Percentiles rank a stretch among this genome's conserved stretches.
Conservation (phyloP, 306 rosid species). For the Comarum palustre region DNA sequence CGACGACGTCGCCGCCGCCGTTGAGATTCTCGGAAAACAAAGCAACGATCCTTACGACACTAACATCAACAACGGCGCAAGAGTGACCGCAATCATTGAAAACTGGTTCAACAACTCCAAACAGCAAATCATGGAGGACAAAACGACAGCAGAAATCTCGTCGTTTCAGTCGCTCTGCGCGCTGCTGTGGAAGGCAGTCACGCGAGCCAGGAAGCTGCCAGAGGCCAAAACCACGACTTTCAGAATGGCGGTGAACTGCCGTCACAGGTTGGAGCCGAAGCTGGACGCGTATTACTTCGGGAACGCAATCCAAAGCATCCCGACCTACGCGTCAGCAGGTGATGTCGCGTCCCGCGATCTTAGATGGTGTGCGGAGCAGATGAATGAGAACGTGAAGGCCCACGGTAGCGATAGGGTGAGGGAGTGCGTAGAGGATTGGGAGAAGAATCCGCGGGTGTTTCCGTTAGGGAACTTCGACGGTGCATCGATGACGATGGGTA, state of each 20-base stretch:
- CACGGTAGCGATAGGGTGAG: slow-evolving; percentile 56
- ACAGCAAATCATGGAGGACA: neutral
- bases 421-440: slow-evolving; percentile 67
- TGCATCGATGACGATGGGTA: slow-evolving; percentile 78
- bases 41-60: slow-evolving; percentile 41
- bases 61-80: slow-evolving; percentile 27
- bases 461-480: slow-evolving; percentile 88
- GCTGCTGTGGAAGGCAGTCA: slow-evolving; percentile 70
- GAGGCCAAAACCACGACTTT: slow-evolving; percentile 60
- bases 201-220: slow-evolving; percentile 70
- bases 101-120: slow-evolving; percentile 40
- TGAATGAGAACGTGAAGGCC: slow-evolving; percentile 60
- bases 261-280: slow-evolving; percentile 66
- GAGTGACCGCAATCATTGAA: slow-evolving; percentile 31
- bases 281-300: slow-evolving; percentile 74
- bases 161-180: slow-evolving; percentile 85
- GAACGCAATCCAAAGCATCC: slow-evolving; percentile 84
- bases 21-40: slow-evolving; percentile 50
- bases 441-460: slow-evolving; percentile 59
- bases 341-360: slow-evolving; percentile 52
- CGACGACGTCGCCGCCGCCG: slow-evolving; percentile 12
- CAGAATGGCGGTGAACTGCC: slow-evolving; percentile 81
- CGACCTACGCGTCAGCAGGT: slow-evolving; percentile 47
- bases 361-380: slow-evolving; percentile 80
- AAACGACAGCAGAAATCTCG: slow-evolving; percentile 46